These are phyloP conservation scores for Kuraishia ogatae DNA, from an alignment of 805 yeast species.

Conservation along the genomic window DNA sequence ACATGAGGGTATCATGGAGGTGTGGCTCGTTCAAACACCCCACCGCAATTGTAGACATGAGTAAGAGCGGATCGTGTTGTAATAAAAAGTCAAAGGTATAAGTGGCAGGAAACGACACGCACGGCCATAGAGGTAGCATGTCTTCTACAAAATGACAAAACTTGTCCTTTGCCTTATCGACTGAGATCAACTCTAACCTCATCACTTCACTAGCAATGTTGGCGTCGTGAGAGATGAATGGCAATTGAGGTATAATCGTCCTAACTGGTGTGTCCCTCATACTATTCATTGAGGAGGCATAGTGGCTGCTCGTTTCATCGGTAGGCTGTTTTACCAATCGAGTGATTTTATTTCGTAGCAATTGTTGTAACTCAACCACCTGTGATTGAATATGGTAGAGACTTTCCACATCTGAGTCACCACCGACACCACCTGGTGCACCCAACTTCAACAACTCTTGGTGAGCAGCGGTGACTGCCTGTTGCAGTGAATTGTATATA, in stretches of 20 bases:
- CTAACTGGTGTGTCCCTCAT: constrained; percentile 27
- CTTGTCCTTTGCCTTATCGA: constrained; percentile 26
- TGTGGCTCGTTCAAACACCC: constrained; percentile 37
- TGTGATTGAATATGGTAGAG: constrained; percentile 19
- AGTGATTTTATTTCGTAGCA: constrained; percentile 12
- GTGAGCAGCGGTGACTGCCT: neutral
- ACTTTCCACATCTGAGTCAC: neutral
- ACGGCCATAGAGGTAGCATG: constrained; percentile 39
- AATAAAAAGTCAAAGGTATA: constrained; percentile 30
- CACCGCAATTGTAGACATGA: constrained; percentile 34
- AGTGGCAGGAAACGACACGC: constrained; percentile 29
- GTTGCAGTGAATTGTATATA: neutral
- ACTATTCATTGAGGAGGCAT: constrained; percentile 24
- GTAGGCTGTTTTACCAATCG: constrained; percentile 11
- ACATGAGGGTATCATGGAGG: constrained; percentile 30
- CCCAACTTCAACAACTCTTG: neutral
- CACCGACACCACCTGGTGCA: neutral
- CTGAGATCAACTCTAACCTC: constrained; percentile 23
- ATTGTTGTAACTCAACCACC: constrained; percentile 21
- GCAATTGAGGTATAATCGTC: constrained; percentile 21
- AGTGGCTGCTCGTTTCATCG: neutral
- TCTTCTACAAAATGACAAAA: constrained; percentile 26
- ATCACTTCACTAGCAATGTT: constrained; percentile 30
- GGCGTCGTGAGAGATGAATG: constrained; percentile 25
- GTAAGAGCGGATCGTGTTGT: constrained; percentile 32